Conservation (phyloP, 1,139 yeast species). For the Yamadazyma siamensis region DNA sequence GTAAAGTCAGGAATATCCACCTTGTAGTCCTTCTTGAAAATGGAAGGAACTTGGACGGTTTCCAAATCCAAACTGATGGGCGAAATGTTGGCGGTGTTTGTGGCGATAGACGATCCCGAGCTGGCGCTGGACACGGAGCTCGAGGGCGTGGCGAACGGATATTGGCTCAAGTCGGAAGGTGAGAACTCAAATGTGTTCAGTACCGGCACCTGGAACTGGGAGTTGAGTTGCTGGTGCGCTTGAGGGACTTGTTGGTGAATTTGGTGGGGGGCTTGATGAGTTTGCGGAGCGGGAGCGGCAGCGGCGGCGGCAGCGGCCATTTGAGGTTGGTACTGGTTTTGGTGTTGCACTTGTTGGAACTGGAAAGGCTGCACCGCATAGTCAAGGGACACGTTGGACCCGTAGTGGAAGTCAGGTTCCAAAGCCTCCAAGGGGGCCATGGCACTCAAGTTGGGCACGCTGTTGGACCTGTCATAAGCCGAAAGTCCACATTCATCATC, state of each 20-base stretch:
- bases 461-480: constrained; percentile 3
- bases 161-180: constrained; percentile 2
- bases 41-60: constrained; percentile 8
- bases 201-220: too few species aligned
- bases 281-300: too few species aligned
- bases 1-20: constrained; percentile 5
- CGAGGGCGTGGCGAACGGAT: constrained; percentile 1
- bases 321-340: too few species aligned
- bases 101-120: neutral
- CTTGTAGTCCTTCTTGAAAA: constrained; percentile 9
- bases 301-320: too few species aligned
- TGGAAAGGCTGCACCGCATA: too few species aligned
- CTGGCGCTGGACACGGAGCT: neutral
- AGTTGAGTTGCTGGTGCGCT: too few species aligned
- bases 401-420: too few species aligned
- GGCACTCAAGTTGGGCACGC: constrained; percentile 9
- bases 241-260: too few species aligned
- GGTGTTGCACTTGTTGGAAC: too few species aligned
- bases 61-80: constrained; percentile 9
- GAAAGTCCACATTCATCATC: too few species aligned
- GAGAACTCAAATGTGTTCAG: constrained; percentile 1
- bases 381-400: too few species aligned
- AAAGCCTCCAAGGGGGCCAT: neutral
- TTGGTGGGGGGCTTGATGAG: too few species aligned
- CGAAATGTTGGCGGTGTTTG: constrained; percentile 3